Evolutionary conservation across 2,329 filamentous ascomycete species (phyloP), one percentile per base, ranked within the genome.

Genomic region (Cladophialophora immunda): DNA sequence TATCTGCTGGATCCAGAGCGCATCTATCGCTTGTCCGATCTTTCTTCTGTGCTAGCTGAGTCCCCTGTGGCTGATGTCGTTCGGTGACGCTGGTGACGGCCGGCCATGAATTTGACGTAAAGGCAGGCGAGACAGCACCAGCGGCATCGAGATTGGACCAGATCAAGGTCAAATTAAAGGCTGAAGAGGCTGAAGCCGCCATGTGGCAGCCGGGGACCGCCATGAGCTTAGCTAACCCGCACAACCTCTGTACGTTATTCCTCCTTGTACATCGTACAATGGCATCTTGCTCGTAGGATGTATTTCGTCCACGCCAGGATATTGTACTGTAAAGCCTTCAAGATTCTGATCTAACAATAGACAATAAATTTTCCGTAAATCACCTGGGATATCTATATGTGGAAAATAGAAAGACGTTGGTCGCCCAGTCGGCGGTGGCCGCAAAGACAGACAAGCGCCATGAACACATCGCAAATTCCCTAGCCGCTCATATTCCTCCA

Each of bases 401-500:
- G 22, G 11, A 50, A 50, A n/a, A 55, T 15, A 55, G 4, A n/a
- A 55, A n/a, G n/a, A n/a, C n/a, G n/a, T n/a, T n/a, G n/a, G n/a
- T n/a, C n/a, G n/a, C 8, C 27, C 25, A n/a, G 13, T 55, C 30
- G 53, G n/a, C 53, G 4, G 19, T 55, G 17, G 19, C 27, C 53
- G 30, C 15, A 32, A 55, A 34, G 30, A 30, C 15, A 32, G 13
- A 19, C 29, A 27, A n/a, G 22, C 22, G 25, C 6, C 53, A 11
- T 32, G 27, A 34, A 34, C 0, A 19, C 53, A 7, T 41, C 55
- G 30, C 7, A 38, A 9, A 36, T 45, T 32, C 29, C 50, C 32
- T 2, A 2, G 4, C 2, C 2, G 19, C 47, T 61, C 45, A 68
- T n/a, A 69, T 45, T 6, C 64, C 60, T 32, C 61, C 61, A 17